These are phyloP conservation scores for Cupressus sempervirens DNA, from an alignment of 75 land plant genomes.

Conservation along the genomic window DNA sequence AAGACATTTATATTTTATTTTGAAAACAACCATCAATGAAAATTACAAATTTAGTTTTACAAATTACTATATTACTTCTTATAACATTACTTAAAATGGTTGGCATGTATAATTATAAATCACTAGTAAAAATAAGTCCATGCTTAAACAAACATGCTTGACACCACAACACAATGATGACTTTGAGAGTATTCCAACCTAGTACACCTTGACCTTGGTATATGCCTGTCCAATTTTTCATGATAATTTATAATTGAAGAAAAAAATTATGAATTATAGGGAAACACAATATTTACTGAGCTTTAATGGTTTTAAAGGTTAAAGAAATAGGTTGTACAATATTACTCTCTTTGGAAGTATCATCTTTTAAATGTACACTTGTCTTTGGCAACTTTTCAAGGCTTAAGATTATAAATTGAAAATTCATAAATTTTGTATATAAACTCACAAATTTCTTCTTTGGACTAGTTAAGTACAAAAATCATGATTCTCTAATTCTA, in stretches of 20 bases:
- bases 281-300: neutral
- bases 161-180: neutral
- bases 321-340: neutral
- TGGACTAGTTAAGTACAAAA: neutral
- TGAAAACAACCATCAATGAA: neutral
- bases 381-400: too few relatives aligned
- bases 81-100: neutral
- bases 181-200: neutral
- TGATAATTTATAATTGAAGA: neutral
- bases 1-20: neutral
- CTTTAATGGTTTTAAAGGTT: neutral
- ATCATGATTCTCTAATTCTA: neutral
- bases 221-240: neutral
- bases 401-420: too few relatives aligned
- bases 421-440: too few relatives aligned
- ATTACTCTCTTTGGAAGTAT: too few relatives aligned
- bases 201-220: neutral
- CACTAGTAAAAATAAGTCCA: neutral
- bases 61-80: too few relatives aligned
- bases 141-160: neutral
- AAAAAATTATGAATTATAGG: neutral
- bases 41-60: neutral
- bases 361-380: too few relatives aligned
- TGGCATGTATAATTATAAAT: neutral
- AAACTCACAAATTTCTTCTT: too few relatives aligned